These are phyloP conservation scores for Lentinula guzmanii DNA, from an alignment of 768 basidiomycete genomes.

Conservation along the genomic window DNA sequence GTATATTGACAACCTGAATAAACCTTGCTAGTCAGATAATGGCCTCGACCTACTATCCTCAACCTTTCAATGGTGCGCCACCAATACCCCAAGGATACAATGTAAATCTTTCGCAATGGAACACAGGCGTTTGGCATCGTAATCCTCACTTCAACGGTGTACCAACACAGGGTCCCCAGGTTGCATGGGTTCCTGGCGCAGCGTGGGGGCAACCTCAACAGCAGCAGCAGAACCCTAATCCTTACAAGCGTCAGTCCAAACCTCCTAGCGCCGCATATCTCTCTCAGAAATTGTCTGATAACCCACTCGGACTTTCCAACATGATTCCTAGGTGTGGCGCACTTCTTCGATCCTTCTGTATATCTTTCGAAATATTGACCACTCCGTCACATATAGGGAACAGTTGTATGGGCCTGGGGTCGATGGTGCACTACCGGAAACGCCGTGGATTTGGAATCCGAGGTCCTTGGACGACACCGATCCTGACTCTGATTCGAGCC, in stretches of 20 bases:
- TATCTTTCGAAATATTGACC: not conserved
- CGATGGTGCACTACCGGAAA: constrained; percentile 33
- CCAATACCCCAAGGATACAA: constrained; percentile 45
- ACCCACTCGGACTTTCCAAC: constrained; percentile 58
- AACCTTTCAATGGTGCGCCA: constrained; percentile 27
- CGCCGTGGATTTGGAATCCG: constrained; percentile 76
- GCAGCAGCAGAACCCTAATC: constrained; percentile 34
- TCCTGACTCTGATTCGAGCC: constrained; percentile 10
- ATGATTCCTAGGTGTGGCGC: constrained; percentile 59
- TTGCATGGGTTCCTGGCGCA: constrained; percentile 34
- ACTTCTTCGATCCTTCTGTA: not conserved
- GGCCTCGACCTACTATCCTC: not conserved
- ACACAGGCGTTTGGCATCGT: constrained; percentile 45
- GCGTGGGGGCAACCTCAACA: constrained; percentile 31
- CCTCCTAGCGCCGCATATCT: constrained; percentile 64
- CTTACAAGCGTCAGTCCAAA: constrained; percentile 59
- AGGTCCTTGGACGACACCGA: constrained; percentile 31
- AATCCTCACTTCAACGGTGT: constrained; percentile 33
- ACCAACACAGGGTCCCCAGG: constrained; percentile 17
- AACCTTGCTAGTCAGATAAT: not conserved
- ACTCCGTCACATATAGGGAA: constrained; percentile 15
- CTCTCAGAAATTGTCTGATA: constrained; percentile 48
- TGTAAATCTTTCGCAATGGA: constrained; percentile 44
- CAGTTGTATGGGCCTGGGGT: constrained; percentile 25
- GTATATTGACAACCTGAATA: not conserved